Base-by-base conservation (phyloP, 805 yeast species). In the Saccharomycopsis selenospora region DNA sequence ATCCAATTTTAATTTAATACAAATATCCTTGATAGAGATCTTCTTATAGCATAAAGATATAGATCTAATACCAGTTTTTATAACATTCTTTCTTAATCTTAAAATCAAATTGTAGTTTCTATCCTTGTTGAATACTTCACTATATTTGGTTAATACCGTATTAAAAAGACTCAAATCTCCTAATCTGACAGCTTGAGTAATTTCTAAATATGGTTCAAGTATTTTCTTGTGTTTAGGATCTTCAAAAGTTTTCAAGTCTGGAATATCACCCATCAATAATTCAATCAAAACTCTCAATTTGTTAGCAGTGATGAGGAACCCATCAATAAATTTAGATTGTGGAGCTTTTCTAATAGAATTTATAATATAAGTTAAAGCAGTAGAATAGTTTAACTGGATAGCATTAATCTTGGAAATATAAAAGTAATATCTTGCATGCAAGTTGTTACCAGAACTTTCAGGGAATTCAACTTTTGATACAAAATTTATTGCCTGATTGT, bases 281-380 rank as follows among this genome's bases (percentile, higher is more conserved):
- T 93, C 96, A 58, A 93, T 86, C 51, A 90, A 75, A 53, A 91
- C 85, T 61, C 80, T 84, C 57, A 93, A 76, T 69, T 93, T 93
- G 56, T 90, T 80, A 2, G 96, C 93, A 46, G 85, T 79, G 66
- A 90, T 96, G 55, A 89, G 65, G 64, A 93, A 93, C 1, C 99
- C 99, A 40, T 75, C 66, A 6, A 96, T 88, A 52, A 81, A 77
- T 40, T 77, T 73, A 1, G 95, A 86, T 65, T 88, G 96, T 24
- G 99, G 98, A 7, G 95, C 90, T 65, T 93, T 93, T 70, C 99
- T 82, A 47, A 90, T 84, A 2, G 99, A 96, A n/a, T 93, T 88
- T 48, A 88, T 85, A 49, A 86, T 85, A 61, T 80, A 88, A 60
- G 90, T 96, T 60, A 84, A 82, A 1, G 98, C 96, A 17, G 85